Base-by-base conservation (phyloP, 192 early-diverging fungal species). In the Entophlyctis luteolus region DNA sequence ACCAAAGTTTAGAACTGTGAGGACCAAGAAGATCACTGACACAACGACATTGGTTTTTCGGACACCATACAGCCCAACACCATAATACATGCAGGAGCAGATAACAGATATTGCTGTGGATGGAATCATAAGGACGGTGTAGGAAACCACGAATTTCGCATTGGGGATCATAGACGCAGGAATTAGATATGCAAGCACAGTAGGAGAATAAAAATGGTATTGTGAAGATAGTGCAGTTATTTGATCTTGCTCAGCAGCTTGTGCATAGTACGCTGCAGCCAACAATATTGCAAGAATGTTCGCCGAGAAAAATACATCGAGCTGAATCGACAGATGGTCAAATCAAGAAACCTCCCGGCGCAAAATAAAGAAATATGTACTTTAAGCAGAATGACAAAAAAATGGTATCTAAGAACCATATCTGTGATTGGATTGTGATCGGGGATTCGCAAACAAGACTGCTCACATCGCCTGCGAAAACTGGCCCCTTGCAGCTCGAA, bases 381-480 rank as follows among this genome's bases (percentile, higher is more conserved):
- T 49, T 80, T 80, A 46, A 80, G 67, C 4, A 80, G 54, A 10
- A 80, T 39, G 16, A 80, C 48, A 42, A 80, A 80, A 28, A 75
- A 42, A 38, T 80, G 79, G 67, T 73, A 67, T 39, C 72, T 68
- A 0, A 80, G 50, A 14, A 75, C 25, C 60, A 68, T 66, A 25
- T 58, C 62, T 72, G 16, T 57, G 4, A 31, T 12, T 18, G 1
- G 45, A 2, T 53, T 25, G 32, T 28, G 23, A 72, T 5, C n/a
- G 18, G 16, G 29, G 20, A 22, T 1, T 49, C n/a, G 32, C 16
- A 63, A 55, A 55, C 20, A 23, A 34, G n/a, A 18, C 20, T n/a
- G 10, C 70, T 34, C 28, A 68, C 75, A 52, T 62, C 71, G 63
- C 45, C 74, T 65, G 18, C 50, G 25, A 28, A 79, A 46, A 52